Conservation (phyloP, 2,329 filamentous ascomycete species). For the Fusarium bactridioides region DNA sequence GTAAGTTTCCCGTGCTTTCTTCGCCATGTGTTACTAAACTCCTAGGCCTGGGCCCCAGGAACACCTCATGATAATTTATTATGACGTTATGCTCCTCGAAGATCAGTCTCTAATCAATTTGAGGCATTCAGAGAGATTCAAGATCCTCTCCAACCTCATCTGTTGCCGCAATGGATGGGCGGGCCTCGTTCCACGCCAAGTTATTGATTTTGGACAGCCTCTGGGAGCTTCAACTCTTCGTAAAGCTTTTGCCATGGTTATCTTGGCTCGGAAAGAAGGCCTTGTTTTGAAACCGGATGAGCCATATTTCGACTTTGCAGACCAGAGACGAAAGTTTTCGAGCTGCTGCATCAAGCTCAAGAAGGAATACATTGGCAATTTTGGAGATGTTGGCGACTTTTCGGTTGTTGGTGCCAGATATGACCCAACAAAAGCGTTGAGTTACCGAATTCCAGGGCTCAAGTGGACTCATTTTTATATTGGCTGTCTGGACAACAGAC, state of each 20-base stretch:
- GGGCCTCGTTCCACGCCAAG: conserved; percentile 70
- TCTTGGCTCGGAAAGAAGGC: conserved; percentile 75
- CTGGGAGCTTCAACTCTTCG: conserved; percentile 64
- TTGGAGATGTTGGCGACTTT: conserved; percentile 86
- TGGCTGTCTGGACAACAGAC: conserved; percentile 76
- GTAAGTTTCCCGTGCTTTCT: conserved; percentile 49
- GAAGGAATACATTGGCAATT: conserved; percentile 79
- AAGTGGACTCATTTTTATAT: conserved; percentile 84
- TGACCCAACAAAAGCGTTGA: conserved; percentile 67
- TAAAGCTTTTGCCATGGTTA: conserved; percentile 71
- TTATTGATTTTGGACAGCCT: conserved; percentile 69
- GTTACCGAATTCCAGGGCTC: conserved; percentile 61
- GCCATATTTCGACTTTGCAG: conserved; percentile 73
- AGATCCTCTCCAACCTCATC: conserved; percentile 65
- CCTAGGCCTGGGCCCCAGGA: conserved; percentile 58
- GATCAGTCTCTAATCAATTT: conserved; percentile 58
- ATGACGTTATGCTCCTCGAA: conserved; percentile 64
- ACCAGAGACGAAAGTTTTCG: conserved; percentile 47
- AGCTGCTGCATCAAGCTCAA: conserved; percentile 82
- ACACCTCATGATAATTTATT: conserved; percentile 70
- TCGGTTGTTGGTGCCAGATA: conserved; percentile 79
- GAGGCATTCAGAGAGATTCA: conserved; percentile 67
- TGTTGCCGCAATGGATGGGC: conserved; percentile 65
- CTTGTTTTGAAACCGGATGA: conserved; percentile 82
- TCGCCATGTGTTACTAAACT: conserved; percentile 18